Evolutionary conservation across 805 yeast species (phyloP).

Genomic region (Candida xiaguanensis): DNA sequence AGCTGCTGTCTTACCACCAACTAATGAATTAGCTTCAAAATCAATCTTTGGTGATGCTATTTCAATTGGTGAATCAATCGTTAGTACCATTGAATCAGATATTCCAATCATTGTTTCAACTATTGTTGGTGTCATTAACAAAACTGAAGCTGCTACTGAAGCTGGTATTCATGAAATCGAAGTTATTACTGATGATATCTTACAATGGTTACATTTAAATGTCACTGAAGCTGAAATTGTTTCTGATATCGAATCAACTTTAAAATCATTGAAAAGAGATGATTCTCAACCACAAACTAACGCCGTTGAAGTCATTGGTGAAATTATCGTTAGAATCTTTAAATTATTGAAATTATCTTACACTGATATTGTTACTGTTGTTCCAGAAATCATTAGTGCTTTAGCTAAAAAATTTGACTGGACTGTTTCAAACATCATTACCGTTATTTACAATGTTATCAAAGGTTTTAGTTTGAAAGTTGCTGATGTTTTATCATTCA

Average conservation of each 20-base stretch:
- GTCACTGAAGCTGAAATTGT: slow-evolving; percentile 1
- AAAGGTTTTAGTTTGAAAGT: not conserved
- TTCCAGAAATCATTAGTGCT: not conserved
- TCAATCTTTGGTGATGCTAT: not conserved
- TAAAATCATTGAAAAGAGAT: not conserved
- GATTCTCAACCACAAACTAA: not conserved
- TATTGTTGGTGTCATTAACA: slow-evolving; percentile 1
- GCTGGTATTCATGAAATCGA: not conserved
- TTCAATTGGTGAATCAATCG: not conserved
- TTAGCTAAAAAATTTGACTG: slow-evolving; percentile 1
- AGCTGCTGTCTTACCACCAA: slow-evolving; percentile 8
- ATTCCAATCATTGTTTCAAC: slow-evolving; percentile 1
- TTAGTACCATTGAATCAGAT: not conserved
- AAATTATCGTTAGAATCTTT: not conserved
- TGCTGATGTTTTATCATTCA: not conserved
- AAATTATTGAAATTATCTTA: not conserved
- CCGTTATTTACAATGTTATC: not conserved
- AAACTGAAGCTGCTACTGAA: slow-evolving; percentile 1
- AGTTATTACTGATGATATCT: not conserved
- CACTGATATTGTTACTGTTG: not conserved
- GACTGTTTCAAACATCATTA: not conserved
- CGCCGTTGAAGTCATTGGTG: not conserved
- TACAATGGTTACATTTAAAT: not conserved
- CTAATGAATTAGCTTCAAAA: slow-evolving; percentile 1
- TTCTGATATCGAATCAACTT: not conserved